Base-by-base conservation (phyloP, 192 early-diverging fungal genomes). In the Entomortierella beljakovae region DNA sequence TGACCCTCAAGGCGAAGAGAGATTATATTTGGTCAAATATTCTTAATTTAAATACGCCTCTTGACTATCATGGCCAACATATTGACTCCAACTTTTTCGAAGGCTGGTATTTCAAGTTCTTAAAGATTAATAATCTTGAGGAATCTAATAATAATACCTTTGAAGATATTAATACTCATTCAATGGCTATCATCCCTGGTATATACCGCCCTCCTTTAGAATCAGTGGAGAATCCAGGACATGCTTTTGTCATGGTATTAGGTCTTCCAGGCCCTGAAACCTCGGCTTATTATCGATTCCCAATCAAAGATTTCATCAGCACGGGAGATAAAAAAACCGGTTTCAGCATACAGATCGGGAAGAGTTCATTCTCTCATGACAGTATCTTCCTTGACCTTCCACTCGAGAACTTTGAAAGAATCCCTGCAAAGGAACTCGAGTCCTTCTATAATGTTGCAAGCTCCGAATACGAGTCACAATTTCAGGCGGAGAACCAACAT, bases 41-140 rank as follows among this genome's bases (percentile, higher is more conserved):
- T 43, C 61, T 33, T 35, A 70, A 75, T 28, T 16, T 81, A 11
- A 40, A 62, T 37, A 29, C 49, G 6, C 75, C 82, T 6, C 32
- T 68, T 16, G 65, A 75, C 16, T 83, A 81, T 37, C 82, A 83
- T 54, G 82, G 82, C 16, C 16, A 74, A 9, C 16, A 61, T 37
- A 74, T 81, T 42, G n/a, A 22, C 20, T 56, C 68, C 28, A 65
- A 69, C 64, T 83, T 74, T 54, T 83, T 83, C 26, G 81, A 84
- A 23, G 82, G 82, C 0, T 86, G 84, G 84, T 86, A 86, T 56
- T 86, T 74, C 57, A 86, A 86, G 51, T 25, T 69, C 52, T 71
- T 79, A 40, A 40, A 40, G 37, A 40, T 13, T 25, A 71, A 71
- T n/a, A 29, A 25, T 18, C 32, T 22, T 25, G 29, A 48, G 25